Evolutionary conservation across 108 stramenopile species (phyloP).

Genomic region (Skeletonema potamos): DNA sequence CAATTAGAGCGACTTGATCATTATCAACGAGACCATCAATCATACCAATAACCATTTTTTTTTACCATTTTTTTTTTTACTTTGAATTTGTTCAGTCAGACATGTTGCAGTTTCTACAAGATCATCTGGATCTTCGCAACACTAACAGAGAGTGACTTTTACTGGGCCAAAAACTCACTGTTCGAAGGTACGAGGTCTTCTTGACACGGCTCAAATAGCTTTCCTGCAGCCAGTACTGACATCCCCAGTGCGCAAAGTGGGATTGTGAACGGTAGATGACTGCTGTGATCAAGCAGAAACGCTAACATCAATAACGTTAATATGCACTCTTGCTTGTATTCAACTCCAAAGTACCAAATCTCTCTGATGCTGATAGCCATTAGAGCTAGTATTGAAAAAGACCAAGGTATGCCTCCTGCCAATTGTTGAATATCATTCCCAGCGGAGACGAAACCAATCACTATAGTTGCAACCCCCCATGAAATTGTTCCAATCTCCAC

Average conservation of each 20-base stretch:
- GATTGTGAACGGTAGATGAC: background rate
- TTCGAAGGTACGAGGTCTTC: constrained; percentile 7
- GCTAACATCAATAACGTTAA: background rate
- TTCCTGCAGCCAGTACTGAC: constrained; percentile 5
- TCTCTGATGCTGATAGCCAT: constrained; percentile 2
- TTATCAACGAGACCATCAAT: too few relatives aligned
- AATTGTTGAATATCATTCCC: background rate
- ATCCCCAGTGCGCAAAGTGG: constrained; percentile 16
- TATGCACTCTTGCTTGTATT: constrained; percentile 15
- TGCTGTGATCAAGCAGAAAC: constrained; percentile 1
- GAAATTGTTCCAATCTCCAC: background rate
- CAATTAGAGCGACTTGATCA: too few relatives aligned
- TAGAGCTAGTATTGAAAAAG: constrained; percentile 6
- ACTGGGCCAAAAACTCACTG: constrained; percentile 14
- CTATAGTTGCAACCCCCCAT: background rate
- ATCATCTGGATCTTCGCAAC: too few relatives aligned
- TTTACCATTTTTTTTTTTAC: too few relatives aligned
- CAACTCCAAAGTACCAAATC: constrained; percentile 10
- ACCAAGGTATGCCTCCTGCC: background rate
- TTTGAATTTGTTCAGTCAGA: too few relatives aligned
- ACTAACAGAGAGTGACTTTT: too few relatives aligned
- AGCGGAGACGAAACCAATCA: background rate
- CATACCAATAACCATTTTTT: too few relatives aligned
- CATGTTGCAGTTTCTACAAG: too few relatives aligned
- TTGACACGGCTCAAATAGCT: constrained; percentile 11